Percentiles rank a stretch among this genome's conserved stretches.
These are phyloP conservation scores for Logfia minima DNA, from an alignment of 129 eudicot species.

Conservation along the genomic window DNA sequence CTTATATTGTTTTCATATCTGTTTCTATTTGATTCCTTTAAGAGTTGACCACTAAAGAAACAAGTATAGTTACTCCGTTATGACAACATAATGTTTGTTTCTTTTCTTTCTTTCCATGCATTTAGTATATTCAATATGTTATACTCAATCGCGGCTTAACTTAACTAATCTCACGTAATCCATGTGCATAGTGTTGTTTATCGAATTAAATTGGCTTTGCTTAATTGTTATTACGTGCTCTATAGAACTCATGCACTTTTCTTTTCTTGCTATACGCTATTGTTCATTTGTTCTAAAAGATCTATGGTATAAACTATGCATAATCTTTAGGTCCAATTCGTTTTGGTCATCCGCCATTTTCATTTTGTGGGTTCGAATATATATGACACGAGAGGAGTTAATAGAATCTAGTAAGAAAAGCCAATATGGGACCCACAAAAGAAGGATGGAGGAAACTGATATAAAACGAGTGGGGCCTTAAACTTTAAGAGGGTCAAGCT, in stretches of 20 bases:
- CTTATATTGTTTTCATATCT: background rate
- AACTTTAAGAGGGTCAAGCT: slow-evolving; percentile 24
- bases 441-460: slow-evolving; percentile 2
- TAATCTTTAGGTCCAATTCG: background rate
- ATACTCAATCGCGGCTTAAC: background rate
- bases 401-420: background rate
- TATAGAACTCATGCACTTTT: background rate
- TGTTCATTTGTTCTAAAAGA: background rate
- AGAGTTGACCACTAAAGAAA: background rate
- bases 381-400: background rate
- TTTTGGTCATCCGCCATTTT: slow-evolving; percentile 16
- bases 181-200: background rate
- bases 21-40: background rate
- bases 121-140: background rate
- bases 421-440: slow-evolving; percentile 22
- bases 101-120: background rate
- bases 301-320: background rate
- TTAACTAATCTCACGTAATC: background rate
- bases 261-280: background rate
- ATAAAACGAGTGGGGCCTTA: slow-evolving; percentile 11
- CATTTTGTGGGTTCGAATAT: slow-evolving; percentile 28
- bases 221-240: background rate
- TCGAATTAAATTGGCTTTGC: background rate
- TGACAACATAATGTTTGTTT: background rate
- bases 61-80: background rate